phyloP scores from a whole-genome alignment of 148 eudicot genomes.

The Fagopyrum esculentum region DNA sequence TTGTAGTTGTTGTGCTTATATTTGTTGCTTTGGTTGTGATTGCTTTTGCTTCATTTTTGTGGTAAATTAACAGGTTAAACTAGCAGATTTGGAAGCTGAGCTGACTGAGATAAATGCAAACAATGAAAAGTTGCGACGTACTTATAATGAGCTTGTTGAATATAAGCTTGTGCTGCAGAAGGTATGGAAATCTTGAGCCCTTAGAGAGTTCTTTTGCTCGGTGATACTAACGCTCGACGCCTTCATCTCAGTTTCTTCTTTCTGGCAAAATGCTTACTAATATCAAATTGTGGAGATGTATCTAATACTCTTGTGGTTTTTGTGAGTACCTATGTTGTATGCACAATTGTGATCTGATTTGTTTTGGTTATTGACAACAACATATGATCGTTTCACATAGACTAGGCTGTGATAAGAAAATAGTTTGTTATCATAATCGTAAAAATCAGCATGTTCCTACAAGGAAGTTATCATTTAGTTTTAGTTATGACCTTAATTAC shows the following conservation, averaged over 20 bases:
- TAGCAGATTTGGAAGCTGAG: constrained; percentile 80
- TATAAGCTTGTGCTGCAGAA: constrained; percentile 86
- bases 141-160: constrained; percentile 79
- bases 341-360: neutral
- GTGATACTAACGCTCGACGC: neutral
- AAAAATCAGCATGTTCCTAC: neutral
- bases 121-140: constrained; percentile 67
- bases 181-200: constrained; percentile 26
- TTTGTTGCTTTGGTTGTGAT: constrained; percentile 3
- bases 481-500: neutral
- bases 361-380: neutral
- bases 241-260: neutral
- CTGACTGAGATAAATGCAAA: constrained; percentile 74
- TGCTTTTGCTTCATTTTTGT: neutral
- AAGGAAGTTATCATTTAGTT: neutral
- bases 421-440: neutral
- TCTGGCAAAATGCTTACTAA: neutral
- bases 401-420: neutral
- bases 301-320: neutral
- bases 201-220: neutral
- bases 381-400: neutral
- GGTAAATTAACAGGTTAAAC: constrained; percentile 41
- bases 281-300: neutral
- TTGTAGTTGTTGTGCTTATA: neutral
- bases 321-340: neutral